These are phyloP conservation scores for Termitomyces sp. DNA, from an alignment of 768 basidiomycete genomes.

Conservation along the genomic window DNA sequence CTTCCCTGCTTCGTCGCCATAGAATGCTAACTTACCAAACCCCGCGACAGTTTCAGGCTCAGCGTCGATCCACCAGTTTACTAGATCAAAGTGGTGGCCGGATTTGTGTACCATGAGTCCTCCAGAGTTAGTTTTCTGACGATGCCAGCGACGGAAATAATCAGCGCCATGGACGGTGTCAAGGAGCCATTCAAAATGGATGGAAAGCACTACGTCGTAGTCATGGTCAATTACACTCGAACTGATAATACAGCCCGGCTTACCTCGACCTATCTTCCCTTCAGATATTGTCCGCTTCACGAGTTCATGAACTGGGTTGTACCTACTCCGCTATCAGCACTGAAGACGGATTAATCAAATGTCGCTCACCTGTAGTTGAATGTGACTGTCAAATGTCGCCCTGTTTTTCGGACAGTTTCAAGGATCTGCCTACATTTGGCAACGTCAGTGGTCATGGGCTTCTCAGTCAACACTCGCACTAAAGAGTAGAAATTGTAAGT, in stretches of 20 bases:
- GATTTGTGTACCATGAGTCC: slow-evolving; percentile 42
- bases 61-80: slow-evolving; percentile 50
- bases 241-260: neutral
- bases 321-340: slow-evolving; percentile 15
- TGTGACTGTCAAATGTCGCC: slow-evolving; percentile 33
- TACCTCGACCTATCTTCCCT: slow-evolving; percentile 41
- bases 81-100: slow-evolving; percentile 45
- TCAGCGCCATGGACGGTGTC: slow-evolving; percentile 50
- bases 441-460: slow-evolving; percentile 47
- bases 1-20: slow-evolving; percentile 39
- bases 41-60: slow-evolving; percentile 40
- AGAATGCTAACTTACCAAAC: slow-evolving; percentile 42
- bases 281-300: slow-evolving; percentile 39
- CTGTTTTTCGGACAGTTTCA: slow-evolving; percentile 37
- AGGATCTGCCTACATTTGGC: slow-evolving; percentile 41
- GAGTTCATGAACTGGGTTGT: slow-evolving; percentile 45
- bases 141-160: slow-evolving; percentile 48
- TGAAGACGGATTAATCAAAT: neutral
- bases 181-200: slow-evolving; percentile 50
- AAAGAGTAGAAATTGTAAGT: neutral
- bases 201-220: slow-evolving; percentile 31
- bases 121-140: slow-evolving; percentile 37
- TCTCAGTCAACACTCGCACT: slow-evolving; percentile 48
- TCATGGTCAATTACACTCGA: neutral
- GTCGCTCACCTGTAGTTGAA: slow-evolving; percentile 33